phyloP scores from a whole-genome alignment of 345 rosid genomes.

The Eucalyptus erythrocorys region DNA sequence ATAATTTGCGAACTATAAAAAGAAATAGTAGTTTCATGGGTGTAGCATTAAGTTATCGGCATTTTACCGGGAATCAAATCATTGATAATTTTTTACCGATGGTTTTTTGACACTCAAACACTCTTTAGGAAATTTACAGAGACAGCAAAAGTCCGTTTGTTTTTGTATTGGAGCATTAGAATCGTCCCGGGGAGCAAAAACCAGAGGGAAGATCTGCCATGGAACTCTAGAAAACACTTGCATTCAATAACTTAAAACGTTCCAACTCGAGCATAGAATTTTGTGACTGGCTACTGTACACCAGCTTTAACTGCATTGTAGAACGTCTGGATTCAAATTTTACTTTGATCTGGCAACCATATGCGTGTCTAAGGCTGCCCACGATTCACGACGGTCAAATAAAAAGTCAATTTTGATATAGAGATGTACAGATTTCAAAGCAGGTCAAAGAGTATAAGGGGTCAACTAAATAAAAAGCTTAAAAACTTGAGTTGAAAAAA shows the following conservation, averaged over 20 bases:
- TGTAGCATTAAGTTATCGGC: too few relatives aligned
- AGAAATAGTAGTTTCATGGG: neutral
- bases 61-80: too few relatives aligned
- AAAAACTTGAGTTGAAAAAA: neutral
- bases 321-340: neutral
- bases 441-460: neutral
- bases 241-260: neutral
- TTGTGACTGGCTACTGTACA: neutral
- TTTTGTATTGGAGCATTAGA: neutral
- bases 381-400: neutral
- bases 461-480: neutral
- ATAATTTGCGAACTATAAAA: neutral
- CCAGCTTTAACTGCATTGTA: neutral
- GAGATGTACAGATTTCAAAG: neutral
- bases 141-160: neutral
- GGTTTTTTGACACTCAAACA: neutral
- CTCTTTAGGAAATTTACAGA: neutral
- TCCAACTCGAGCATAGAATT: neutral
- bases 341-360: neutral
- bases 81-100: too few relatives aligned
- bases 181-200: neutral
- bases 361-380: neutral
- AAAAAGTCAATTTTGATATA: neutral
- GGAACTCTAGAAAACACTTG: neutral
- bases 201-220: neutral